Base-by-base conservation (phyloP, 1,284 basidiomycete species). In the Ganoderma sinense region DNA sequence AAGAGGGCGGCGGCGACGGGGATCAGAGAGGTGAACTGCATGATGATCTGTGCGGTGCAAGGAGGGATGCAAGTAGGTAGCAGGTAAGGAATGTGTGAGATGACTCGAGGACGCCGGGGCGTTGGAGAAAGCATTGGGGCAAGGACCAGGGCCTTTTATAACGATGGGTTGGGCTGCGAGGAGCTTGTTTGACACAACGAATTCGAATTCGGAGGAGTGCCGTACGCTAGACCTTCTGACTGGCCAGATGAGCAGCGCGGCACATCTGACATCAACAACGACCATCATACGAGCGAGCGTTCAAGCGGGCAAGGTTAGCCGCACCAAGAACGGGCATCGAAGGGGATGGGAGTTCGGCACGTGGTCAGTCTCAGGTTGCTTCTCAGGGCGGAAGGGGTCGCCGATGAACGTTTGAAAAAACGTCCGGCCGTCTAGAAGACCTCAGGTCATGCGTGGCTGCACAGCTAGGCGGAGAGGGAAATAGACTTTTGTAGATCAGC, bases 1-100 rank as follows among this genome's bases (percentile, higher is more conserved):
- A 74, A 33, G 63, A 71, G 59, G 11, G 73, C 45, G 36, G 71
- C 60, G 61, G 75, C 58, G 61, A 77, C 23, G 36, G 67, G 43
- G 53, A 69, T 13, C 39, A 71, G 56, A 4, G 67, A 40, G 67
- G 65, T 59, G 41, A 61, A 2, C 14, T 69, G 68, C 72, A 73
- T 73, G 26, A 16, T 65, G 51, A 43, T 23, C 23, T 20, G 23
- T 1, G 55, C 18, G 23, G 23, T 13, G 45, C n/a, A 10, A 48
- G n/a, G 45, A 11, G 7, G 23, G 23, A n/a, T 59, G 5, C n/a
- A 40, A 41, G 48, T 31, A 20, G 53, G 40, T 23, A 23, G 31
- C 53, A 45, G 45, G 39, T 40, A 39, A n/a, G 14, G 51, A 48
- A 33, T 45, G 62, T 39, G 23, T 29, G 26, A 13, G 53, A n/a